These are phyloP conservation scores for Carex littledalei DNA, from an alignment of 176 grass and related monocot species.

Conservation along the genomic window DNA sequence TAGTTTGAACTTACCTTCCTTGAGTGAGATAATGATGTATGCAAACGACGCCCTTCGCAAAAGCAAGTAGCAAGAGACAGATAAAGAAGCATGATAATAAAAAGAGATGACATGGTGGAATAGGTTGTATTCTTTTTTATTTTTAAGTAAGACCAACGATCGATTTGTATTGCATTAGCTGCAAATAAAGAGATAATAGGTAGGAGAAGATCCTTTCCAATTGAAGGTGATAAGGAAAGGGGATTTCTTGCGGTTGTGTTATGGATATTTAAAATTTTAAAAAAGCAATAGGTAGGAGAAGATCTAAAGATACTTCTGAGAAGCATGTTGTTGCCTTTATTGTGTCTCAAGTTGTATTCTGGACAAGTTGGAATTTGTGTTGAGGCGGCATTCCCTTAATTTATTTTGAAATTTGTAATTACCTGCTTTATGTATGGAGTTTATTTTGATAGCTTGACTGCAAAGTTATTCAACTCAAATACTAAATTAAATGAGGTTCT, in stretches of 20 bases:
- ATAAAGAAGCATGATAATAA: conserved; percentile 37
- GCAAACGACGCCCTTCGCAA: conserved; percentile 45
- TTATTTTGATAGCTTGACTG: neutral
- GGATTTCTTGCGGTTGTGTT: conserved; percentile 19
- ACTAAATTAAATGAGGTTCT: neutral
- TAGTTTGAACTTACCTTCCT: conserved; percentile 29
- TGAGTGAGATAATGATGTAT: conserved; percentile 15
- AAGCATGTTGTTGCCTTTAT: conserved; percentile 9
- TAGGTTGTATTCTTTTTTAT: neutral
- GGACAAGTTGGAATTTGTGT: neutral
- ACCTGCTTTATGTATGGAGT: neutral
- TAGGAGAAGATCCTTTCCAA: neutral
- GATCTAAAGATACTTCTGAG: conserved; percentile 34
- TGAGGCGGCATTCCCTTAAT: neutral
- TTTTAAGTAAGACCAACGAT: neutral
- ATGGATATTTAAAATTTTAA: conserved; percentile 37
- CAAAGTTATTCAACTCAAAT: neutral
- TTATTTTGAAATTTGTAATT: neutral
- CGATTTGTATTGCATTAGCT: conserved; percentile 16
- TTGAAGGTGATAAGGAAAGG: neutral
- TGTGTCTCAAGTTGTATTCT: neutral
- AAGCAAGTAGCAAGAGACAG: conserved; percentile 24
- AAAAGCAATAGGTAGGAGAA: conserved; percentile 27
- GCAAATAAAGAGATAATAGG: conserved; percentile 11
- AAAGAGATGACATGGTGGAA: conserved; percentile 26